Evolutionary conservation across 352 stramenopile species (phyloP), one percentile per base, ranked within the genome.

Genomic region (Phytopythium mirpurense): DNA sequence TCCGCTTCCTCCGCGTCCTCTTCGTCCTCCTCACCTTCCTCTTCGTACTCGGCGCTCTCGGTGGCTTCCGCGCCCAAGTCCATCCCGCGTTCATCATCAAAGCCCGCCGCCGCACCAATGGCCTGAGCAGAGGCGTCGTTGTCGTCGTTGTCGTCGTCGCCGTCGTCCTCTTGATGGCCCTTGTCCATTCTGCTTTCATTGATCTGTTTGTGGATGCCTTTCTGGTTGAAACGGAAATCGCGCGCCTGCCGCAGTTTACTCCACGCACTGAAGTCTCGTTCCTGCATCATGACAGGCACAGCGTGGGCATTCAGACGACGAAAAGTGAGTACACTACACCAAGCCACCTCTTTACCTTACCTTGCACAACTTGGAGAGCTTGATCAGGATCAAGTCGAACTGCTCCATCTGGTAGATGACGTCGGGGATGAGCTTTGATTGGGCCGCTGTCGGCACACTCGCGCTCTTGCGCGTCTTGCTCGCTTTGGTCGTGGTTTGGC

Each of bases 381-480:
- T 79, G 45, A 89, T 84, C 38, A 89, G 60, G 11, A 65, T 54
- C 37, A 87, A 56, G 53, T 89, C 78, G 21, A 73, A 87, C 54
- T 89, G 78, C 52, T 89, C 78, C 19, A 89, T 65, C 54, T 84
- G 75, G 45, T 70, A 89, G 11, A 89, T 74, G 10, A 87, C 63
- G 5, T 87, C 74, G 0, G 78, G 75, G 18, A 89, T 85, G 10
- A 86, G 60, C 51, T 80, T 84, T 15, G 73, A 68, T 54, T 85
- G 69, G 9, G 51, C 50, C 2, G 54, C 57, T 8, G 52, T 57
- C 41, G 52, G 21, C 9, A 4, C 38, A 21, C 19, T 34, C 56
- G 60, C 16, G 27, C 27, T 35, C 19, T 44, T 26, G 46, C 38
- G 37, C 62, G 63, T 34, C 21, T 63, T 51, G 34, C 18, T 7